Percentiles rank a stretch among this genome's conserved stretches.
Evolutionary conservation across 805 yeast genomes (phyloP).

Genomic region (Priceomyces fermenticarens): DNA sequence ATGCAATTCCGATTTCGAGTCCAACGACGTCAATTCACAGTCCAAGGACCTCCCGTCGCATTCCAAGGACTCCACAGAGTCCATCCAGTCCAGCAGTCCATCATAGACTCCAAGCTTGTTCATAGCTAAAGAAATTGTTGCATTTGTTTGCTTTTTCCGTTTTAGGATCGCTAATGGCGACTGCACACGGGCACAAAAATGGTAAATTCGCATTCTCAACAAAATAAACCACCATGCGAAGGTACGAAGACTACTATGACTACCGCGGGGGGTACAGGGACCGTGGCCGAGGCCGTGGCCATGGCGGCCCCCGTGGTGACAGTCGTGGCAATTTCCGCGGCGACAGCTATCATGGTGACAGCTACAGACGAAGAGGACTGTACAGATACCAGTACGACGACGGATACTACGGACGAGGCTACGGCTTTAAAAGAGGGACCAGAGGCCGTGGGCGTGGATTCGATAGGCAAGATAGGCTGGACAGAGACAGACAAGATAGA

Average conservation of each 20-base stretch:
- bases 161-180: no score
- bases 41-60: no score
- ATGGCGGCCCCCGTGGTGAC: no score
- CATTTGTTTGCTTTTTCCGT: no score
- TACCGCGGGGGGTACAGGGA: constrained; percentile 16
- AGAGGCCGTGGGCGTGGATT: constrained; percentile 5
- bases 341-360: constrained; percentile 17
- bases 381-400: background rate
- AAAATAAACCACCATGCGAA: background rate
- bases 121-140: no score
- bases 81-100: no score
- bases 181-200: constrained; percentile 1
- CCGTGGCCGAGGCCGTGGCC: constrained; percentile 14
- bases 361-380: constrained; percentile 2
- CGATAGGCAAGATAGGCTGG: no score
- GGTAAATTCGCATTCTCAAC: background rate
- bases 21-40: no score
- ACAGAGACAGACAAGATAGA: no score
- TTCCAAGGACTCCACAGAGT: no score
- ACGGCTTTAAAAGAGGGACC: constrained; percentile 1
- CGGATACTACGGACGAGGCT: constrained; percentile 1
- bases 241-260: constrained; percentile 6
- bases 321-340: constrained; percentile 18
- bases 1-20: no score
- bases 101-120: no score